Evolutionary conservation across 2,329 filamentous ascomycete species (phyloP), one percentile per base, ranked within the genome.

Genomic region (Aspergillus costaricaensis): DNA sequence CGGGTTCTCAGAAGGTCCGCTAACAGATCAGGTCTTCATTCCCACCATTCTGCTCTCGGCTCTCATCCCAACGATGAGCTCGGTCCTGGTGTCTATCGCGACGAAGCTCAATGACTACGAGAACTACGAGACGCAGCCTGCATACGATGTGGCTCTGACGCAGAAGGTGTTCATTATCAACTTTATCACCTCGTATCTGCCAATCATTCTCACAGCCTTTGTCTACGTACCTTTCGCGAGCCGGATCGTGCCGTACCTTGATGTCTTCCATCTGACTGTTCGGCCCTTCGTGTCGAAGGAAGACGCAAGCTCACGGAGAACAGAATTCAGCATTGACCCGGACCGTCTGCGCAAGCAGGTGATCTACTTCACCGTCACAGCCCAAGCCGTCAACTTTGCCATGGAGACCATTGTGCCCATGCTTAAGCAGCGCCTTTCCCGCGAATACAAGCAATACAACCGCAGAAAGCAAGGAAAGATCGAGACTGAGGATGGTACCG

Each of bases 151-250:
- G 23, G 91, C 93, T 2, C 83, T 98, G 72, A 92, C 95, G 1
- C 89, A 91, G 64, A 99, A 99, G 80, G 89, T 96, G 54, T 98
- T 99, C 70, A 88, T 98, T n/a, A 86, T 98, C 68, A 96, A 98
- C 80, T 97, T 98, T 77, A 94, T 98, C 76, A 96, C 92, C 5
- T 97, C 93, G 0, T 98, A 97, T 74, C 87, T 96, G 58, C 91
- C 92, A 1, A 87, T 96, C 17, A 89, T 96, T 73, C 83, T 98
- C 30, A 97, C 93, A 0, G 91, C 93, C 0, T 98, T 98, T 70
- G 88, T 98, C 65, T 98, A 98, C 70, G 91, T 96, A 15, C 94
- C 94, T 0, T 99, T 98, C 70, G 94, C 92, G 17, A 87, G 88
- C 64, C 77, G 92, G 32, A 87, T 99, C 19, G 88, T 96, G 0